Evolutionary conservation across 805 yeast genomes (phyloP).

Genomic region (Yarrowia divulgata): DNA sequence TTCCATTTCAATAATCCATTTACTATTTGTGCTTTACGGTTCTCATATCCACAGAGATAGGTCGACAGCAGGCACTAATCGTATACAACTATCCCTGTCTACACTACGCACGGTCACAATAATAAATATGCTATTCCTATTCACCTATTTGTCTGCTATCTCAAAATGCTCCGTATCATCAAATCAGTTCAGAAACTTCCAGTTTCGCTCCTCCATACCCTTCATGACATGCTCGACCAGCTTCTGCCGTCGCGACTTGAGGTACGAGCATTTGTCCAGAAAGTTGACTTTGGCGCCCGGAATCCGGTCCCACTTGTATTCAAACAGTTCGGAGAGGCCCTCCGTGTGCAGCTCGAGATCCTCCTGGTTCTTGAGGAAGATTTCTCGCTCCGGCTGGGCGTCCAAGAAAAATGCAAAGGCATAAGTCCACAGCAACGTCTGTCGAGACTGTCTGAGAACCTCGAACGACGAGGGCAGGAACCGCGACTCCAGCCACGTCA

Average conservation of each 20-base stretch:
- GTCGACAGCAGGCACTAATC: too few species aligned
- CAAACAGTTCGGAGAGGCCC: slow-evolving; percentile 68
- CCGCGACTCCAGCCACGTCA: slow-evolving; percentile 88
- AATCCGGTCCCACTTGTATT: slow-evolving; percentile 51
- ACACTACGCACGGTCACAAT: background rate
- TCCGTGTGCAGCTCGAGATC: slow-evolving; percentile 72
- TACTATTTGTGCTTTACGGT: too few species aligned
- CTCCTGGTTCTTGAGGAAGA: slow-evolving; percentile 76
- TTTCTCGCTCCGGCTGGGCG: slow-evolving; percentile 59
- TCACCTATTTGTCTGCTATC: background rate
- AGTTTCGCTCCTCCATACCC: slow-evolving; percentile 53
- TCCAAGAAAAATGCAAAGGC: slow-evolving; percentile 76
- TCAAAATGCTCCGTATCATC: background rate
- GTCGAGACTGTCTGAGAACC: slow-evolving; percentile 70
- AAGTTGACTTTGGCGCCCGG: slow-evolving; percentile 52
- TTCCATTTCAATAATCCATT: too few species aligned
- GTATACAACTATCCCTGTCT: background rate
- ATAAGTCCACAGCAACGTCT: slow-evolving; percentile 88
- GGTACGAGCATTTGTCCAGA: slow-evolving; percentile 56
- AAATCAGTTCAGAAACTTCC: slow-evolving; percentile 45
- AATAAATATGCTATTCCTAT: slow-evolving; percentile 33
- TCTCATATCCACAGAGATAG: too few species aligned
- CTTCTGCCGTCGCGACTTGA: slow-evolving; percentile 53
- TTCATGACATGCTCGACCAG: slow-evolving; percentile 56
- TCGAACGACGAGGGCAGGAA: slow-evolving; percentile 77